Evolutionary conservation across 169 alveolate genomes (phyloP), one percentile per base, ranked within the genome.

Genomic region (Babesia divergens): DNA sequence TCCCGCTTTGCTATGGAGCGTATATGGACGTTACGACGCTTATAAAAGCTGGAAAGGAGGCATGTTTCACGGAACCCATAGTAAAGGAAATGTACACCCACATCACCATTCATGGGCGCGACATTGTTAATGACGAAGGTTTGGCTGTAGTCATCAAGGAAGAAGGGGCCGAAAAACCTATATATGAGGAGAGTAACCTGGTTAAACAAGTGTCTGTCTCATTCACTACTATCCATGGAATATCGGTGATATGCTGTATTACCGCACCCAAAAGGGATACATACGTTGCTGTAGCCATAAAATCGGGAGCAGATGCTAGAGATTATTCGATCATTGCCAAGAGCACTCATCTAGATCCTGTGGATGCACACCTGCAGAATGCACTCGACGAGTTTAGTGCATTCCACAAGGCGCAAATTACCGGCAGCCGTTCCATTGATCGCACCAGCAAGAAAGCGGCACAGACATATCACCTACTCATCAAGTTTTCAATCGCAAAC

Each of bases 381-480:
- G 88, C 69, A 16, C 86, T 69, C 42, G 88, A 80, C 51, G 88
- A 68, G 58, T 65, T 80, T 37, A 42, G 66, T 20, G 77, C 79
- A 6, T 80, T 80, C 72, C 88, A 80, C 79, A 80, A 70, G 72
- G 75, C 88, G n/a, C 88, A 80, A 35, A 44, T 80, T 24, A 80
- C 66, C 6, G 88, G 83, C 3, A 49, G 71, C 20, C 70, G 72
- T 37, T 68, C 84, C 37, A 68, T 69, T 52, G 88, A 80, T 34
- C 67, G 65, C 22, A 69, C 79, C 34, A 80, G 82, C 44, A 71
- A 69, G 24, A 68, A 44, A 79, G 88, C 88, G 14, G 60, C 81
- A 9, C 35, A 80, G n/a, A 53, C 84, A 0, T 80, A 80, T 55
- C 43, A 62, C 32, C 26, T 80, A 42, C 77, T 80, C 11, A 66